Conservation (phyloP, 148 eudicot genomes). For the Suaeda aralocaspica region DNA sequence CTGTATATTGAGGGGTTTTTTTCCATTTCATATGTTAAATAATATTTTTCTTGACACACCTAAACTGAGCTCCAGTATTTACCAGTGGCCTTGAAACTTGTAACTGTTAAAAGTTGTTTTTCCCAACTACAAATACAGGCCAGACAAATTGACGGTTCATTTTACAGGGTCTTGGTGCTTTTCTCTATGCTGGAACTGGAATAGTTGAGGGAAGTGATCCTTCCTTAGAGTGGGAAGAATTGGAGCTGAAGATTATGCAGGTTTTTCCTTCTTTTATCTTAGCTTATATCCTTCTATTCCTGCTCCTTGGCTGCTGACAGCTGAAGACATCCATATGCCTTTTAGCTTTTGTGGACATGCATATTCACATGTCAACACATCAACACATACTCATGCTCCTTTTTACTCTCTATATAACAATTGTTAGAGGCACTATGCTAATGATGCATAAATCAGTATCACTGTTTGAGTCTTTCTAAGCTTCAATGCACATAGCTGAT, state of each 20-base stretch:
- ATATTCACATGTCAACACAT: not conserved
- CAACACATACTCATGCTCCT: not conserved
- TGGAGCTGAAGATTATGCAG: constrained; percentile 94
- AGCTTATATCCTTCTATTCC: constrained; percentile 6
- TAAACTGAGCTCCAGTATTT: not conserved
- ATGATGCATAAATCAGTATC: not conserved
- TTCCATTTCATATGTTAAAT: not conserved
- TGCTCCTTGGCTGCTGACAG: constrained; percentile 9
- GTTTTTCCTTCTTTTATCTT: constrained; percentile 33
- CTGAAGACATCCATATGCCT: not conserved
- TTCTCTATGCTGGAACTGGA: constrained; percentile 93
- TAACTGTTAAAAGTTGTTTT: not conserved
- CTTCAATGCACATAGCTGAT: not conserved
- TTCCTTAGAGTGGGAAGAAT: constrained; percentile 86
- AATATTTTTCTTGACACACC: not conserved
- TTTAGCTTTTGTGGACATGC: not conserved
- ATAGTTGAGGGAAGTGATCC: constrained; percentile 90
- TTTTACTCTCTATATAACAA: not conserved
- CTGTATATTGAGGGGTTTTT: not conserved
- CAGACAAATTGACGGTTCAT: constrained; percentile 1
- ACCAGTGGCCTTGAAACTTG: not conserved
- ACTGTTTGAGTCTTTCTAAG: constrained; percentile 2
- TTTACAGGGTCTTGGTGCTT: constrained; percentile 67
- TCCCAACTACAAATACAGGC: not conserved
- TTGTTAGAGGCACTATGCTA: not conserved